phyloP scores from a whole-genome alignment of 2,329 filamentous ascomycete species.

The Plectosphaerella sp. region DNA sequence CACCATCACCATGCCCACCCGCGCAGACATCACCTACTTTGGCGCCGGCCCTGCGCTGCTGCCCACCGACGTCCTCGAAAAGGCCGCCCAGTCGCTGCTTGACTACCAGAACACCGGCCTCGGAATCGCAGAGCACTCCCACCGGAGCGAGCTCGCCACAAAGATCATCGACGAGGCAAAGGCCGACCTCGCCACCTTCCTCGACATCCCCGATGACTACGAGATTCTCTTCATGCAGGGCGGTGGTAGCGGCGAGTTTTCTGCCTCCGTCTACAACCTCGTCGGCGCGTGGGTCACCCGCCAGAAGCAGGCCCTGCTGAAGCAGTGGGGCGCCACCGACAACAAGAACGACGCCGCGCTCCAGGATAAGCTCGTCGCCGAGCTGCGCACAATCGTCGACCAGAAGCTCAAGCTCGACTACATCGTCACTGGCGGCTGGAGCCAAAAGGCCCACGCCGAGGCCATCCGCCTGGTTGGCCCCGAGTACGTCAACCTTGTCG shows the following conservation, averaged over 20 bases:
- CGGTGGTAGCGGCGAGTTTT: slow-evolving; percentile 83
- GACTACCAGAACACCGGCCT: slow-evolving; percentile 80
- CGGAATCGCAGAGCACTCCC: slow-evolving; percentile 84
- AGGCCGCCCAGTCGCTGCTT: slow-evolving; percentile 70
- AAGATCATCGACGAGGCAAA: slow-evolving; percentile 78
- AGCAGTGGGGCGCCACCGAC: slow-evolving; percentile 40
- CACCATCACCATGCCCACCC: slow-evolving; percentile 54
- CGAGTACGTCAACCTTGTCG: slow-evolving; percentile 74
- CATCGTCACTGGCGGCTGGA: slow-evolving; percentile 84
- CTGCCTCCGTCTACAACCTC: slow-evolving; percentile 78
- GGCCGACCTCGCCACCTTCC: slow-evolving; percentile 64
- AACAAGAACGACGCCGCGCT: slow-evolving; percentile 39
- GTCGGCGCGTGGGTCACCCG: slow-evolving; percentile 77
- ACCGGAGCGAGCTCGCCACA: slow-evolving; percentile 74
- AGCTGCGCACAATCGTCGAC: slow-evolving; percentile 60
- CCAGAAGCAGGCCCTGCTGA: slow-evolving; percentile 55
- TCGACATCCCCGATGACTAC: slow-evolving; percentile 77
- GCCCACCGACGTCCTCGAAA: slow-evolving; percentile 75
- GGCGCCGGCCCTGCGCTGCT: slow-evolving; percentile 87
- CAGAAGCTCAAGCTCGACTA: slow-evolving; percentile 80
- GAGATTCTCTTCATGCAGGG: slow-evolving; percentile 86
- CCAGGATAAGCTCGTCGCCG: slow-evolving; percentile 51
- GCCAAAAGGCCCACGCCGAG: slow-evolving; percentile 82
- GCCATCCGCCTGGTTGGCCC: slow-evolving; percentile 71
- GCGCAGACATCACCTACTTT: slow-evolving; percentile 78